Evolutionary conservation across 768 basidiomycete species (phyloP).

Genomic region (Agaricus bisporus): DNA sequence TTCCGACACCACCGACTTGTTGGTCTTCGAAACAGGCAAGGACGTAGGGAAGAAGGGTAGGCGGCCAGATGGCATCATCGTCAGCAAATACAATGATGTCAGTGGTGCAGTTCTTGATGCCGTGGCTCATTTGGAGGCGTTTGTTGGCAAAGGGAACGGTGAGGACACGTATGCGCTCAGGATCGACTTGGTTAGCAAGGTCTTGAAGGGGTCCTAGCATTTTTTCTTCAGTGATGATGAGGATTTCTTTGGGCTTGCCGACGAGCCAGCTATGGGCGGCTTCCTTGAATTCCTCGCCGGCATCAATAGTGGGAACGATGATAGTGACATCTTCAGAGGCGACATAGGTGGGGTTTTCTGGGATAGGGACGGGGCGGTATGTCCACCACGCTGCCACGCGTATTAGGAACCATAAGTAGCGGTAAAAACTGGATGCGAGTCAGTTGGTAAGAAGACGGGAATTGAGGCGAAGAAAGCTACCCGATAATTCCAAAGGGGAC

Average conservation of each 20-base stretch:
- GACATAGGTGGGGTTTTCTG: slow-evolving; percentile 85
- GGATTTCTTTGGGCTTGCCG: slow-evolving; percentile 79
- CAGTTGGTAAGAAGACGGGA: not conserved
- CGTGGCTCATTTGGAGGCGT: slow-evolving; percentile 89
- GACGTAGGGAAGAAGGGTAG: slow-evolving; percentile 81
- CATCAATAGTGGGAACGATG: slow-evolving; percentile 94
- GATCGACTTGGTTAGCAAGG: slow-evolving; percentile 84
- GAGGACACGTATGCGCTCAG: slow-evolving; percentile 75
- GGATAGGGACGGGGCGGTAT: slow-evolving; percentile 86
- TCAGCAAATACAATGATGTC: slow-evolving; percentile 95
- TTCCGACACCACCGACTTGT: slow-evolving; percentile 88
- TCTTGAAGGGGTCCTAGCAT: slow-evolving; percentile 88
- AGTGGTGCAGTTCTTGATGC: slow-evolving; percentile 84
- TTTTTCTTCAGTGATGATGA: slow-evolving; percentile 75
- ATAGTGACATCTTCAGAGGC: slow-evolving; percentile 93
- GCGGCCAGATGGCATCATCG: slow-evolving; percentile 95
- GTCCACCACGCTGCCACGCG: slow-evolving; percentile 72
- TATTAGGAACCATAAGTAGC: slow-evolving; percentile 90
- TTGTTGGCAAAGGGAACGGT: slow-evolving; percentile 94
- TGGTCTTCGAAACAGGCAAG: slow-evolving; percentile 95
- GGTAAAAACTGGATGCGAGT: slow-evolving; percentile 63
- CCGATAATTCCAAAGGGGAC: slow-evolving; percentile 87
- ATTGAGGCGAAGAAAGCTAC: slow-evolving; percentile 30
- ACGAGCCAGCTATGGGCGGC: slow-evolving; percentile 90
- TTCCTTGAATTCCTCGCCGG: slow-evolving; percentile 93